Base-by-base conservation (phyloP, 2,329 filamentous ascomycete species). In the Saccharata proteae region DNA sequence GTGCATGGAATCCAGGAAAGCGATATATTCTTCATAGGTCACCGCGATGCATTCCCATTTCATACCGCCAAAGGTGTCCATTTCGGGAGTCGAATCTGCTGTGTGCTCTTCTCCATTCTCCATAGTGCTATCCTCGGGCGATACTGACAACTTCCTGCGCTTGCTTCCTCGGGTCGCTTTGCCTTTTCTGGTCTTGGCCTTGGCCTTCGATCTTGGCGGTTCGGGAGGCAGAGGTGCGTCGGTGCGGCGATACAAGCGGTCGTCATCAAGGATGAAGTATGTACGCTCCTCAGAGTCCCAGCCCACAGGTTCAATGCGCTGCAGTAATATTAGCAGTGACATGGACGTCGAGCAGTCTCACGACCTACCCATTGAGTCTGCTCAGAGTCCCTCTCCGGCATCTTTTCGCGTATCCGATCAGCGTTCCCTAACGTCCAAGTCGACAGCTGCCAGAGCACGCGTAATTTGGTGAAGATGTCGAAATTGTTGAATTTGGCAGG, bases 41-140 rank as follows among this genome's bases (percentile, higher is more conserved):
- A 93, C 71, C 22, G 85, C 90, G 24, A 98, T 49, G 47, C 86
- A 94, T 52, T 94, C 85, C 88, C 90, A 98, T 38, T 71, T 81
- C 58, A 78, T 80, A 5, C 75, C 78, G 12, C 77, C 80, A 12
- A 88, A 67, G 1, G 77, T 75, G 40, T 82, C 70, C 36, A 80
- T 68, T 39, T 61, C 58, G 3, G 41, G 48, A 14, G 53, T 41
- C 8, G 58, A 54, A 4, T 9, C 6, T 7, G 11, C 16, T 15
- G 42, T 39, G 3, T 43, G 39, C 26, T 52, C 46, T 12, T 63
- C 58, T 29, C 49, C 51, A 30, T 61, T 56, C 10, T 59, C 57
- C n/a, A 56, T 57, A 11, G 55, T 50, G 17, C 53, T 51, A n/a
- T 40, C 61, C 42, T 40, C 51, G 38, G 48, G 52, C 23, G 59